Conservation (phyloP, 768 basidiomycete species). For the Trametes sanguinea region DNA sequence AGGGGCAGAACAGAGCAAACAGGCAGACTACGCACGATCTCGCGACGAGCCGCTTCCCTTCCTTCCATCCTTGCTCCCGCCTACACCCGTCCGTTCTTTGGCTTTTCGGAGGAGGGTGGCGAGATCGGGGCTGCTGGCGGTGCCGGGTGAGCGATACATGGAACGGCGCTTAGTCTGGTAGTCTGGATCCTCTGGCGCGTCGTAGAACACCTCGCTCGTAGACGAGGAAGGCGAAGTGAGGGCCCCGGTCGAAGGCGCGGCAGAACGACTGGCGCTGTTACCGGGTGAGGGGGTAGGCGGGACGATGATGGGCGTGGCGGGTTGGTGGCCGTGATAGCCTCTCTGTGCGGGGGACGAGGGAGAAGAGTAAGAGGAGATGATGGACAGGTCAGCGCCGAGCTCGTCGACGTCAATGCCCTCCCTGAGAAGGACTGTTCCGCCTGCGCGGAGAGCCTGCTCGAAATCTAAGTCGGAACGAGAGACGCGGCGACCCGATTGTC, state of each 20-base stretch:
- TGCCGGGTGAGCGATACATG: constrained; percentile 86
- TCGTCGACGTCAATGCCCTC: constrained; percentile 72
- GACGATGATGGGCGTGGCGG: constrained; percentile 61
- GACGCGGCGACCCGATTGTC: constrained; percentile 45
- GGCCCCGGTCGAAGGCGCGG: constrained; percentile 36
- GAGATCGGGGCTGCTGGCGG: constrained; percentile 89
- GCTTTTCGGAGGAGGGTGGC: constrained; percentile 85
- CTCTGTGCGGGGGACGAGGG: constrained; percentile 42
- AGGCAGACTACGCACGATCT: constrained; percentile 7
- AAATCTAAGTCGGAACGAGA: constrained; percentile 83
- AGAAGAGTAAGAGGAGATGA: constrained; percentile 43
- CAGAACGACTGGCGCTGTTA: constrained; percentile 25
- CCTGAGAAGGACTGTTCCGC: constrained; percentile 67
- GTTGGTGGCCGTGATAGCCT: constrained; percentile 43
- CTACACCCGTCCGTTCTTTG: constrained; percentile 59
- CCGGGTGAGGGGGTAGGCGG: constrained; percentile 68
- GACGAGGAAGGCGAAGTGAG: constrained; percentile 48
- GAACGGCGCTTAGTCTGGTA: constrained; percentile 77
- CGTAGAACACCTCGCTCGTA: constrained; percentile 62
- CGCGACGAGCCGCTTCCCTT: constrained; percentile 30
- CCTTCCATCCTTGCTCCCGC: constrained; percentile 20
- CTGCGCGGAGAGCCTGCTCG: constrained; percentile 68
- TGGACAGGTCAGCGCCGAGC: constrained; percentile 55
- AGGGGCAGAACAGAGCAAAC: background rate
- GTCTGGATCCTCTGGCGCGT: constrained; percentile 61